Conservation (phyloP, 805 yeast genomes). For the Ogataea neopini region DNA sequence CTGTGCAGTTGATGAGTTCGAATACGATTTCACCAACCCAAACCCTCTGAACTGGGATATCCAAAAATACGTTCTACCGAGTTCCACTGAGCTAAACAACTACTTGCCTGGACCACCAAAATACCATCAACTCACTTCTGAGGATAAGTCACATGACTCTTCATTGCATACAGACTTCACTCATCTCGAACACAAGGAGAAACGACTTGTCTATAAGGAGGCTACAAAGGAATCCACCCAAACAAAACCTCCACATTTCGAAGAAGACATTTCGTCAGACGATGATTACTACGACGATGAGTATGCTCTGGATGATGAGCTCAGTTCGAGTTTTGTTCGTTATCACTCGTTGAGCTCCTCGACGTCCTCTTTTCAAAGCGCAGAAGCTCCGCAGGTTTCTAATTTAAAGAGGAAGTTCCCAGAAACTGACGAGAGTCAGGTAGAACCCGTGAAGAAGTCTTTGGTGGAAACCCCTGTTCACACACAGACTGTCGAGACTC, state of each 20-base stretch:
- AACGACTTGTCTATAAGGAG: neutral
- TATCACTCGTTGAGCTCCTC: neutral
- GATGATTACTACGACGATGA: constrained; percentile 19
- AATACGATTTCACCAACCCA: constrained; percentile 30
- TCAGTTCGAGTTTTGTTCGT: constrained; percentile 18
- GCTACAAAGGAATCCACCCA: neutral
- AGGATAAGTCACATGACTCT: too few species aligned
- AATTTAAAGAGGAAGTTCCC: constrained; percentile 11
- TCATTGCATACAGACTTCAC: neutral
- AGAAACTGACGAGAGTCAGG: neutral
- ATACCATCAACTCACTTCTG: neutral
- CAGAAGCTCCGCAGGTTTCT: neutral
- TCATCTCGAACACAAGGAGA: neutral
- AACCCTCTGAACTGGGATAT: constrained; percentile 36
- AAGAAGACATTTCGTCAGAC: constrained; percentile 13
- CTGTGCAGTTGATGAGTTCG: constrained; percentile 36
- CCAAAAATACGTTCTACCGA: constrained; percentile 17
- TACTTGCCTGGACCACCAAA: neutral
- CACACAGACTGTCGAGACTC: too few species aligned
- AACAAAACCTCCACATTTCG: neutral
- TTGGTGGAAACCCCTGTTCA: too few species aligned
- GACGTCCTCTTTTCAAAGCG: constrained; percentile 7
- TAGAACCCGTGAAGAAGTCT: too few species aligned
- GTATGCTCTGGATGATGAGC: constrained; percentile 29
- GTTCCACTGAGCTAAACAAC: neutral